A percentile compares a stretch with the other conserved stretches of the same genome.
These are phyloP conservation scores for Tillandsia leiboldiana DNA, from an alignment of 176 grass and related monocot genomes.

Conservation along the genomic window DNA sequence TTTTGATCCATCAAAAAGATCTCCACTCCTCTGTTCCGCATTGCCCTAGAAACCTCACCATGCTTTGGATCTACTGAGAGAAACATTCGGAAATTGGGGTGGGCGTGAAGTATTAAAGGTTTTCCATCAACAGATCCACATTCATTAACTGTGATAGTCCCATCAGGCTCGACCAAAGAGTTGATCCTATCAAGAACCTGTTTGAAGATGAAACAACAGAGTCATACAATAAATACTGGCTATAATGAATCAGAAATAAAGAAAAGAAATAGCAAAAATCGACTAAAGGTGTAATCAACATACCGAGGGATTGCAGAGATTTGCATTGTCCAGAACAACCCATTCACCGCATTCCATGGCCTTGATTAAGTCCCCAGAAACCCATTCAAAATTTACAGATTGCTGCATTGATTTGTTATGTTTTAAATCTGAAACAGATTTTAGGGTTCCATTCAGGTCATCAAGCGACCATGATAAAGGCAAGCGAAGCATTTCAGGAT, in stretches of 20 bases:
- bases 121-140: slow-evolving; percentile 87
- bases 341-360: slow-evolving; percentile 81
- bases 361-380: slow-evolving; percentile 67
- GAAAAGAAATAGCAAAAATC: slow-evolving; percentile 9
- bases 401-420: slow-evolving; percentile 40
- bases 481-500: slow-evolving; percentile 44
- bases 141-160: slow-evolving; percentile 77
- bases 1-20: slow-evolving; percentile 61
- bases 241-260: slow-evolving; percentile 1
- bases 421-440: slow-evolving; percentile 44
- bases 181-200: slow-evolving; percentile 97
- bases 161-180: slow-evolving; percentile 87
- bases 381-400: slow-evolving; percentile 82
- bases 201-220: slow-evolving; percentile 14
- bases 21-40: slow-evolving; percentile 87
- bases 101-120: slow-evolving; percentile 54
- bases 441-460: slow-evolving; percentile 46
- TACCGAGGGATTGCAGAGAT: slow-evolving; percentile 95
- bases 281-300: slow-evolving; percentile 16
- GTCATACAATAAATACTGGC: neutral
- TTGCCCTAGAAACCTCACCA: slow-evolving; percentile 94
- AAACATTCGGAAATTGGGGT: slow-evolving; percentile 87
- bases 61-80: slow-evolving; percentile 73
- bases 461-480: slow-evolving; percentile 45
- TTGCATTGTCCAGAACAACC: slow-evolving; percentile 92